Evolutionary conservation across 2,329 filamentous ascomycete genomes (phyloP), one percentile per base, ranked within the genome.

Genomic region (Chaetomiaceae sp.): DNA sequence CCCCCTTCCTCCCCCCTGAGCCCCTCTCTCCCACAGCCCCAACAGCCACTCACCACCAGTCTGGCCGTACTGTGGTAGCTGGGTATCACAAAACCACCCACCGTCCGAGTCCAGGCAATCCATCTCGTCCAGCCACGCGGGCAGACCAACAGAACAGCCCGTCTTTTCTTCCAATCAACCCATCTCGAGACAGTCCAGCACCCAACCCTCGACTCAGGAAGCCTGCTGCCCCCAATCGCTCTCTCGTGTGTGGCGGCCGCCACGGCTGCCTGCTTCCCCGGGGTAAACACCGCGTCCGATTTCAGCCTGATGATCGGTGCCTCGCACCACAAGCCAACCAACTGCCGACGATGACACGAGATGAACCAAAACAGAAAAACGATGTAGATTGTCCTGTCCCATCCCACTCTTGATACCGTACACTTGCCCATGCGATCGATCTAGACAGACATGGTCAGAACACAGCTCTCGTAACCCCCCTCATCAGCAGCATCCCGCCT

Each of bases 231-330:
- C 18, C 34, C 42, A 10, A 20, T 3, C 9, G 26, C 26, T 8
- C 6, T 19, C 33, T 5, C 11, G 30, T 22, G 33, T 37, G 33
- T 9, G 10, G 17, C 41, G 35, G 9, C 42, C 30, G 33, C 14
- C 32, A n/a, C 6, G 4, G n/a, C 30, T 33, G 35, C 42, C 42
- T 33, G 41, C 19, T 45, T 42, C 47, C 44, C 43, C 32, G 36
- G 37, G 38, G 38, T 44, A 43, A 51, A 52, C 51, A 52, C 38
- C 37, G 47, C 49, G 46, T 41, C 45, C 48, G 37, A 47, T 32
- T 53, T 54, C 50, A 56, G 43, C 50, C 52, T 49, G 49, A 50
- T 46, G 30, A 20, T 35, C 19, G 12, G 10, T 2, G 15, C 26
- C 29, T 38, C n/a, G 15, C 29, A 20, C 11, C 24, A 22, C 11